Evolutionary conservation across 257 asterid genomes (phyloP), one percentile per base, ranked within the genome.

Genomic region (Schizonepeta tenuifolia): DNA sequence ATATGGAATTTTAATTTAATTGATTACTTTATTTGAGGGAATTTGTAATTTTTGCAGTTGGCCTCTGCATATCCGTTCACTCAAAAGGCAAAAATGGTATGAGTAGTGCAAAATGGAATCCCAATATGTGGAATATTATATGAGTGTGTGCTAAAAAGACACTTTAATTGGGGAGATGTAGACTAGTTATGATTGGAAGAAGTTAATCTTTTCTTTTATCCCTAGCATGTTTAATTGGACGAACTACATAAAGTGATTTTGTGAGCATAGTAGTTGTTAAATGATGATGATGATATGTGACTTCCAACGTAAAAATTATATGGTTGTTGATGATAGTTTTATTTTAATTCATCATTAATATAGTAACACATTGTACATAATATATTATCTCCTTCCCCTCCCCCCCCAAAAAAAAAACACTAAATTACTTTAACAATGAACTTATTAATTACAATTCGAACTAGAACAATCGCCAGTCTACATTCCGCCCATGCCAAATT

Each of bases 1-100:
- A 51, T 53, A 9, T 20, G 41, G 41, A 10, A 36, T 6, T 35
- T 35, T 35, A 0, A 35, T 35, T 35, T 5, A 35, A 5, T 35
- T 35, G 0, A 35, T 35, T 35, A 6, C 3, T 28, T 28, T 4
- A 28, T 28, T 35, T 35, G 4, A 8, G n/a, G 24, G 58, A 26
- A 56, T 50, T 59, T 53, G 28, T 65, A 65, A 54, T 67, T 50
- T 40, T 28, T 44, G 78, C 2, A 51, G 67, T 56, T 62, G 73
- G 69, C 62, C 0, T 50, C 20, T 73, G 67, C 67, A 73, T 54
- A 65, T 73, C 72, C 78, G 21, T 73, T 65, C 57, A 43, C 36
- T 54, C 3, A 2, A 73, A 72, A 65, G 60, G 9, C 47, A 31
- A 61, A 70, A 64, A 17, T 38, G 40, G 21, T 21, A 44, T 31